Evolutionary conservation across 768 basidiomycete species (phyloP).

Genomic region (Pleurotus tuoliensis): DNA sequence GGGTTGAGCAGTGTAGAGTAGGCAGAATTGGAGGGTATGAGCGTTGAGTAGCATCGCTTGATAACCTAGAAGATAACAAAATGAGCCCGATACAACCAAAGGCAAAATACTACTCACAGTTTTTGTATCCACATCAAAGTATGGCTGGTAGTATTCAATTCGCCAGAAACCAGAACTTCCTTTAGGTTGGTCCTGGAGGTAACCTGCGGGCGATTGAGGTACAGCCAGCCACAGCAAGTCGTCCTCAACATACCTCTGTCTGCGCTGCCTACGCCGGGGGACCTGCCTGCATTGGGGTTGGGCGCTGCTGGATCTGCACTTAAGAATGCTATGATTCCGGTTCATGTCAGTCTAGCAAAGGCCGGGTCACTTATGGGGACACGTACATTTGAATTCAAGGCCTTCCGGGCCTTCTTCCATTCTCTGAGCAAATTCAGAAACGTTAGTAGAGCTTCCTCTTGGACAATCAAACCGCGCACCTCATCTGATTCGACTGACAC

Average conservation of each 20-base stretch:
- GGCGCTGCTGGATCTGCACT: conserved; percentile 36
- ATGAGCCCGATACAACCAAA: neutral
- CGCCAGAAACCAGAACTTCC: conserved; percentile 66
- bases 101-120: conserved; percentile 39
- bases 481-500: conserved; percentile 71
- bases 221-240: neutral
- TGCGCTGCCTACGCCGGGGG: conserved; percentile 43
- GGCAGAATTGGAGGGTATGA: conserved; percentile 67
- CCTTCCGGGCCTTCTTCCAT: conserved; percentile 67
- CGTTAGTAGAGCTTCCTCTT: no score
- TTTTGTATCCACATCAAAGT: conserved; percentile 85
- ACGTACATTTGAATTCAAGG: conserved; percentile 69
- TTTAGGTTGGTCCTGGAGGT: conserved; percentile 52
- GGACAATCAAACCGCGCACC: conserved; percentile 30
- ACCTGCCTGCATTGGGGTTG: conserved; percentile 21
- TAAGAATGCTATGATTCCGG: conserved; percentile 46
- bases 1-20: conserved; percentile 65
- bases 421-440: conserved; percentile 27
- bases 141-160: conserved; percentile 81
- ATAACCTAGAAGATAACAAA: conserved; percentile 47
- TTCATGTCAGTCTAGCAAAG: neutral
- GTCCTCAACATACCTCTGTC: conserved; percentile 38
- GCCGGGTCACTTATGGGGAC: conserved; percentile 1
- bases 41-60: conserved; percentile 69
- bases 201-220: conserved; percentile 41